These are phyloP conservation scores for Aureobasidium lini DNA, from an alignment of 2,329 filamentous ascomycete genomes.

Conservation along the genomic window DNA sequence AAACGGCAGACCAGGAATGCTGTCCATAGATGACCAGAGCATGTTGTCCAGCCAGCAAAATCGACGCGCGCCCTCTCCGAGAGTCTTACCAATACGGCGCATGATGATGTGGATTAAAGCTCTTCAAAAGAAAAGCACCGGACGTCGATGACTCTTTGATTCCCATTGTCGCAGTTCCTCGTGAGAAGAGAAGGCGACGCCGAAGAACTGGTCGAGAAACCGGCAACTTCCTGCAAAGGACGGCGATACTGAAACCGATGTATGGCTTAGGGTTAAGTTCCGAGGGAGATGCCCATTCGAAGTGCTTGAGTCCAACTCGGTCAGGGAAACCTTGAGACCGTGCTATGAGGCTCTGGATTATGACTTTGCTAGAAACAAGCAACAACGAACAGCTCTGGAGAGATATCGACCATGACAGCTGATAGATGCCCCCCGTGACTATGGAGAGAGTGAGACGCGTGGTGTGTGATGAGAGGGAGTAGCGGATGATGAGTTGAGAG, in stretches of 20 bases:
- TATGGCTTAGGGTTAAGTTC: conserved; percentile 94
- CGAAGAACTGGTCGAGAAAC: conserved; percentile 56
- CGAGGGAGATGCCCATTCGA: conserved; percentile 58
- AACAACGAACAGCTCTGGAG: conserved; percentile 28
- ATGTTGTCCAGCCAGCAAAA: conserved; percentile 61
- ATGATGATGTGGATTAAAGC: conserved; percentile 52
- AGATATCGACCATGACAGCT: conserved; percentile 48
- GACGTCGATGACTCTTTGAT: conserved; percentile 28
- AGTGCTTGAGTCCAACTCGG: conserved; percentile 24
- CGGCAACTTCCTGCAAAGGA: conserved; percentile 51
- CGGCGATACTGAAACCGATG: conserved; percentile 53
- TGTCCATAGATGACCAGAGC: conserved; percentile 57
- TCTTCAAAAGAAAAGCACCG: conserved; percentile 26
- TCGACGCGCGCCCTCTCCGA: conserved; percentile 71
- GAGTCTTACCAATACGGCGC: conserved; percentile 73
- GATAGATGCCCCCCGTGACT: conserved; percentile 71
- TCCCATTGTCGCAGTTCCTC: conserved; percentile 15
- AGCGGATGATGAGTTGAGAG: conserved; percentile 1
- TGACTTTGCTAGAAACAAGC: conserved; percentile 29
- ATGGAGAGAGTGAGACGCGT: conserved; percentile 67
- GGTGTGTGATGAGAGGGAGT: conserved; percentile 20
- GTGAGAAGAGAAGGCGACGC: neutral
- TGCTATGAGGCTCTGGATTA: conserved; percentile 56
- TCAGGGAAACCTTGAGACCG: conserved; percentile 34
- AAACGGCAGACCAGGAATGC: conserved; percentile 41